These are phyloP conservation scores for Cladorrhinum sp. DNA, from an alignment of 2,329 filamentous ascomycete species.

Conservation along the genomic window DNA sequence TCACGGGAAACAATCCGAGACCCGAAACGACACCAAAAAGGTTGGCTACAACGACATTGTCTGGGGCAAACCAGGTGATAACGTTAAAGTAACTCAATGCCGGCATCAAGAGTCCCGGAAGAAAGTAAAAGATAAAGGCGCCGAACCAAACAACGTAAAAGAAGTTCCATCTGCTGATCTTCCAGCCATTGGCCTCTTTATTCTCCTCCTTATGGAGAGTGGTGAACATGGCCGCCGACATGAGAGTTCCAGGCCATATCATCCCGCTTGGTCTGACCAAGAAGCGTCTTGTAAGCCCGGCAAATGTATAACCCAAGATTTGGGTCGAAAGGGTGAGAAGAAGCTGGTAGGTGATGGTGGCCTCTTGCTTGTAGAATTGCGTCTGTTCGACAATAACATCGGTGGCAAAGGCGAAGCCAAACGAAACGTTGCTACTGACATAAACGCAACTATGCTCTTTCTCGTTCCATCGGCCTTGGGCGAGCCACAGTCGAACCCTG, in stretches of 20 bases:
- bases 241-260: constrained; percentile 87
- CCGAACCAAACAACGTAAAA: constrained; percentile 71
- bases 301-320: constrained; percentile 82
- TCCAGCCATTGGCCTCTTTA: constrained; percentile 78
- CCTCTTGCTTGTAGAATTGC: constrained; percentile 81
- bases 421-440: constrained; percentile 85
- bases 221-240: constrained; percentile 86
- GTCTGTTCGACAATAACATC: constrained; percentile 90
- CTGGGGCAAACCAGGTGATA: constrained; percentile 82
- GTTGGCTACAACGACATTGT: constrained; percentile 82
- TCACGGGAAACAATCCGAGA: constrained; percentile 77
- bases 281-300: constrained; percentile 75
- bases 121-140: constrained; percentile 78
- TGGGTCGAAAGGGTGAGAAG: constrained; percentile 83
- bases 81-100: constrained; percentile 87
- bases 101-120: constrained; percentile 78
- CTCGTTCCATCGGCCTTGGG: constrained; percentile 79
- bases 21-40: constrained; percentile 84
- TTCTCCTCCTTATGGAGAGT: constrained; percentile 84
- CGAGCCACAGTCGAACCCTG: constrained; percentile 67
- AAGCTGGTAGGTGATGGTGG: constrained; percentile 73
- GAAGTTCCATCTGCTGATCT: constrained; percentile 77
- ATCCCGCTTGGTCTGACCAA: constrained; percentile 82
- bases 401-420: constrained; percentile 85
- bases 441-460: constrained; percentile 89